Evolutionary conservation across 768 basidiomycete genomes (phyloP).

Genomic region (Termitomyces sp.): DNA sequence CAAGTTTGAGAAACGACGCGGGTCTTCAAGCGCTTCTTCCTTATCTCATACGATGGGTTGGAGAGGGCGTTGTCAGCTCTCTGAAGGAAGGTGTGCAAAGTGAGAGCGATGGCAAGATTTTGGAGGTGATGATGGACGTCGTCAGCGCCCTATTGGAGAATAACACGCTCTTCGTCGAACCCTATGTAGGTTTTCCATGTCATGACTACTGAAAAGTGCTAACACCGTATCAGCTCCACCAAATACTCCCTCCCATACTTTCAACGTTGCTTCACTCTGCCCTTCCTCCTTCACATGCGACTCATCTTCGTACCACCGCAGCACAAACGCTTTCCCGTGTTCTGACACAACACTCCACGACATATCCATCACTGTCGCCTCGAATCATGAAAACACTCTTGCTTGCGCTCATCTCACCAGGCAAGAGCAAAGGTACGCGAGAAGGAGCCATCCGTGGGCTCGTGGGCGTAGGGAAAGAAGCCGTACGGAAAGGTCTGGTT

Average conservation of each 20-base stretch:
- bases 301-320: constrained; percentile 73
- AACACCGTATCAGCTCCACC: constrained; percentile 68
- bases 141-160: constrained; percentile 85
- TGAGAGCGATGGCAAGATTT: constrained; percentile 63
- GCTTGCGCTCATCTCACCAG: constrained; percentile 72
- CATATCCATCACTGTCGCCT: constrained; percentile 82
- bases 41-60: constrained; percentile 93
- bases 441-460: constrained; percentile 90
- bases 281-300: constrained; percentile 68
- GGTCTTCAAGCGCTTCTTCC: constrained; percentile 90
- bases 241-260: constrained; percentile 90
- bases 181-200: constrained; percentile 66
- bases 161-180: constrained; percentile 87
- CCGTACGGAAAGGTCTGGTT: constrained; percentile 76
- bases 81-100: constrained; percentile 53
- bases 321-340: constrained; percentile 82
- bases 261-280: constrained; percentile 88
- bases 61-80: constrained; percentile 75
- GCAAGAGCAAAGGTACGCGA: constrained; percentile 74
- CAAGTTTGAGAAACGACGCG: constrained; percentile 84
- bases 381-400: constrained; percentile 94
- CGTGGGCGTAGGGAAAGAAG: constrained; percentile 81
- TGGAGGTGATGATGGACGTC: constrained; percentile 84
- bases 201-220: neutral
- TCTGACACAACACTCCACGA: constrained; percentile 78